Percentiles rank a stretch among this genome's conserved stretches.
Evolutionary conservation across 495 filamentous ascomycete genomes (phyloP).

Genomic region (Daldinia decipiens): DNA sequence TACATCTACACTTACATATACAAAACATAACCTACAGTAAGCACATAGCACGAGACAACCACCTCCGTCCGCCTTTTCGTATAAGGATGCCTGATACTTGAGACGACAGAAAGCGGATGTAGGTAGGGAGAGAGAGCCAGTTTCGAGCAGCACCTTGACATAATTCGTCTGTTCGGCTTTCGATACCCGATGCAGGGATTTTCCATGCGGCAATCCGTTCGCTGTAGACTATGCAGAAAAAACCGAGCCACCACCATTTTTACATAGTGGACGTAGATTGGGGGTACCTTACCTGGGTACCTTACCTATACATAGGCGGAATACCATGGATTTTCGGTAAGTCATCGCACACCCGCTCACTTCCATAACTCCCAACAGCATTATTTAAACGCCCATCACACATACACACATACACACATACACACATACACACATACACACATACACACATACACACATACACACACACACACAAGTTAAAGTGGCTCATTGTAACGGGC

Average conservation of each 20-base stretch:
- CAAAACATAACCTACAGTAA: conserved; percentile 35
- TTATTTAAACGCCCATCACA: no score
- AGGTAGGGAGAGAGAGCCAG: background rate
- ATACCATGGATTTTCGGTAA: conserved; percentile 28
- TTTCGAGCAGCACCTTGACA: background rate
- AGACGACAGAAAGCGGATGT: background rate
- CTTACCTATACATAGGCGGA: background rate
- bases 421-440: background rate
- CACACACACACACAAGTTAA: background rate
- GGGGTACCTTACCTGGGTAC: background rate
- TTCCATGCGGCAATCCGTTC: conserved; percentile 19
- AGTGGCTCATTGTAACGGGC: conserved; percentile 8
- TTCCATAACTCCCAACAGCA: background rate
- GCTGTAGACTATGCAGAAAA: conserved; percentile 24
- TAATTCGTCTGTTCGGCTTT: conserved; percentile 20
- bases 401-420: background rate
- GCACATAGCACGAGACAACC: conserved; percentile 15
- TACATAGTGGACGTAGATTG: background rate
- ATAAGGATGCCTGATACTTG: conserved; percentile 14
- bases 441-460: background rate
- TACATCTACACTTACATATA: background rate
- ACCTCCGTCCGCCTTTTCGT: conserved; percentile 6
- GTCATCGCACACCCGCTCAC: conserved; percentile 8
- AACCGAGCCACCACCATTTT: conserved; percentile 4
- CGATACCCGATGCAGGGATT: background rate